Conservation (phyloP, 2,329 filamentous ascomycete species). For the Ophiostoma australiae region DNA sequence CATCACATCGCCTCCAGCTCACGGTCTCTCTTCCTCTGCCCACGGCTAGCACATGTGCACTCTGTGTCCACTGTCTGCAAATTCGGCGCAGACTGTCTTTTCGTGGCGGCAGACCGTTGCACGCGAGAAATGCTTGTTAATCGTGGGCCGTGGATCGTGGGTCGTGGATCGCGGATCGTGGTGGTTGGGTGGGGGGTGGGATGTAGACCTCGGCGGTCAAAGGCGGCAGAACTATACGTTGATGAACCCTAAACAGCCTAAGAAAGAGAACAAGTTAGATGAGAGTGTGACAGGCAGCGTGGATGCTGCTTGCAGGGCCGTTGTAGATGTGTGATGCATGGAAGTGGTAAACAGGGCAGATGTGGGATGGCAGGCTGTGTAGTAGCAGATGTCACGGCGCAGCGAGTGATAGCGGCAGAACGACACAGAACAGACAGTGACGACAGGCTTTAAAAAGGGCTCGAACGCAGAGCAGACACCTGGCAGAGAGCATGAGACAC, state of each 20-base stretch:
- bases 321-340: neutral
- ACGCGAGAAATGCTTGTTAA: neutral
- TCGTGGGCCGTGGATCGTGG: neutral
- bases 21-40: conserved; percentile 16
- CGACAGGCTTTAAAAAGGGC: neutral
- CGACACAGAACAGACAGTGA: neutral
- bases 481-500: neutral
- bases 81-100: neutral
- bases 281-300: neutral
- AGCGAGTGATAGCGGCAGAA: neutral
- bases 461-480: neutral
- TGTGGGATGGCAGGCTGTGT: neutral
- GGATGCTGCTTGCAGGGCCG: neutral
- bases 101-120: neutral
- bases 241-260: neutral
- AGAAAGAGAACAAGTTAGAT: neutral
- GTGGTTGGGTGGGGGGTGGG: conserved; percentile 10
- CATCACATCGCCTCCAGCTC: conserved; percentile 24
- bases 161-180: neutral
- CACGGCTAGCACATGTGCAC: conserved; percentile 20
- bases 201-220: conserved; percentile 16
- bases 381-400: neutral
- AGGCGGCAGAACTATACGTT: conserved; percentile 13
- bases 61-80: conserved; percentile 17
- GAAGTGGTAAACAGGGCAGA: neutral